These are phyloP conservation scores for Fusarium veterinarium DNA, from an alignment of 2,329 filamentous ascomycete species.

Conservation along the genomic window DNA sequence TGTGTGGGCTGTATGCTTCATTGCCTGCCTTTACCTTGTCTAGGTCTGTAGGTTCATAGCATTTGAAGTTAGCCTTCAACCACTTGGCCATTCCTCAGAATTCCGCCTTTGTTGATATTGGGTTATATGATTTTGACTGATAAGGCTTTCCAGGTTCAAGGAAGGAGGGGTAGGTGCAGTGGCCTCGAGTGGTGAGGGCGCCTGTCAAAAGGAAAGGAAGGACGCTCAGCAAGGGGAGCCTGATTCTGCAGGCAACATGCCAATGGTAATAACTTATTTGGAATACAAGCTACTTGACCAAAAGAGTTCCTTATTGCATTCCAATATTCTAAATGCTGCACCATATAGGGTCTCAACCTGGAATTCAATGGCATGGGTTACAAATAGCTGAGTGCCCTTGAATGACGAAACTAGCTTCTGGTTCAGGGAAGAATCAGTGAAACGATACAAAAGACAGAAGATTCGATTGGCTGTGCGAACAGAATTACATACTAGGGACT, in stretches of 20 bases:
- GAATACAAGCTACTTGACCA: neutral
- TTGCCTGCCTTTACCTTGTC: neutral
- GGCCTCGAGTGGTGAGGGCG: neutral
- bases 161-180: neutral
- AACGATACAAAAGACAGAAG: neutral
- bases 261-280: neutral
- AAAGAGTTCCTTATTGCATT: neutral
- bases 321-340: neutral
- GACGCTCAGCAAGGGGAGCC: neutral
- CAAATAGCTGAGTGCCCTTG: neutral
- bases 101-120: neutral
- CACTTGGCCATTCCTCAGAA: neutral
- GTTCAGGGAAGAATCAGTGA: neutral
- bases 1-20: no score
- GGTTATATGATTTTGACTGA: neutral
- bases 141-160: neutral
- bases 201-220: neutral
- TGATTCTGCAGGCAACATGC: neutral
- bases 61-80: neutral
- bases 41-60: neutral
- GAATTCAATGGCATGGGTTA: neutral
- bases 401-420: neutral
- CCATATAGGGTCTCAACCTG: neutral
- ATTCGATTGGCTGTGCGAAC: no score
- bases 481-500: no score